A percentile compares a stretch with the other conserved stretches of the same genome.
phyloP scores from a whole-genome alignment of 2,329 filamentous ascomycete species.

The Epichloe uncinata region DNA sequence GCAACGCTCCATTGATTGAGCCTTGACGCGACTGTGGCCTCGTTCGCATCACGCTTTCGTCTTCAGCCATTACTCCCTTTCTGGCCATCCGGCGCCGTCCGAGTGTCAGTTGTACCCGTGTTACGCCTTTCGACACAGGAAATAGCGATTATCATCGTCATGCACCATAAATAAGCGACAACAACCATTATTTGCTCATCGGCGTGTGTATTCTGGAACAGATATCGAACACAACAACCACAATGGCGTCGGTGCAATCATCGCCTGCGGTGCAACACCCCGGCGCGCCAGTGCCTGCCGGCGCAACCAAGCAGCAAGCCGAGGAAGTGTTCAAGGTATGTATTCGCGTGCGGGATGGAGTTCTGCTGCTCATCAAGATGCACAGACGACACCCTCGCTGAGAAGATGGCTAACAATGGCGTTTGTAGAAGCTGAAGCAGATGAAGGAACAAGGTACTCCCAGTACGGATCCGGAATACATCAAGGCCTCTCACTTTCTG shows the following conservation, averaged over 20 bases:
- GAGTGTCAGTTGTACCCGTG: not conserved
- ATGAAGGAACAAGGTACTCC: slow-evolving; percentile 80
- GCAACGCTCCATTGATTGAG: slow-evolving; percentile 7
- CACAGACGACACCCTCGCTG: not conserved
- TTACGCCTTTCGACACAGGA: slow-evolving; percentile 2
- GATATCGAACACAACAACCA: slow-evolving; percentile 16
- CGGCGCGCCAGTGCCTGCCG: slow-evolving; percentile 47
- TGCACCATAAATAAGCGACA: slow-evolving; percentile 22
- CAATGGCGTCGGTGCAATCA: slow-evolving; percentile 71
- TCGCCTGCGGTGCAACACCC: slow-evolving; percentile 55
- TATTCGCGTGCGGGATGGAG: slow-evolving; percentile 7
- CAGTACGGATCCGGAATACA: slow-evolving; percentile 71
- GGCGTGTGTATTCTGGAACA: slow-evolving; percentile 10
- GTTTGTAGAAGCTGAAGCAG: slow-evolving; percentile 63
- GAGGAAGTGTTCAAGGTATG: slow-evolving; percentile 60
- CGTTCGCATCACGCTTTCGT: slow-evolving; percentile 2
- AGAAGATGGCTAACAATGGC: not conserved
- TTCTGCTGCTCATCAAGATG: not conserved
- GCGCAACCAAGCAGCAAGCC: slow-evolving; percentile 63
- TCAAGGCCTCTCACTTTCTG: slow-evolving; percentile 69
- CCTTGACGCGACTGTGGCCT: slow-evolving; percentile 14
- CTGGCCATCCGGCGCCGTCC: not conserved
- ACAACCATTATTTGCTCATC: slow-evolving; percentile 12
- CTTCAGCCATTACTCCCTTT: slow-evolving; percentile 2
- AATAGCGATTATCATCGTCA: slow-evolving; percentile 20